Evolutionary conservation across 305 asterid genomes (phyloP).

Genomic region (Withania somnifera): DNA sequence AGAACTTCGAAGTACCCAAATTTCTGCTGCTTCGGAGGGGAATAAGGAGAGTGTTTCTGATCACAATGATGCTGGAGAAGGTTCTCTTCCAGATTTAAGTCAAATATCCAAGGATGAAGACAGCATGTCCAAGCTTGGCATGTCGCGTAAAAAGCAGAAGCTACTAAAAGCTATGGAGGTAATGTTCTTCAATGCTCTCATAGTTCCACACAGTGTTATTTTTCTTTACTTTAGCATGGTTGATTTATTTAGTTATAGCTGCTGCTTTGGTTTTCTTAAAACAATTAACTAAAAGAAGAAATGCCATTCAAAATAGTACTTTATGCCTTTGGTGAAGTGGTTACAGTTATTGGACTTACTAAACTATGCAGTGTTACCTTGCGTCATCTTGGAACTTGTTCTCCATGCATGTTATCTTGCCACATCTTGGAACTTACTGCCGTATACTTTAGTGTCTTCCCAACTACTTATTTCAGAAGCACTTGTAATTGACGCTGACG

Average conservation of each 20-base stretch:
- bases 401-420: background rate
- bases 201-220: background rate
- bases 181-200: background rate
- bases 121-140: conserved; percentile 32
- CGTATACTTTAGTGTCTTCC: background rate
- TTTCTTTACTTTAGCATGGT: background rate
- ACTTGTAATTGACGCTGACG: background rate
- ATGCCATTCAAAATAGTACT: background rate
- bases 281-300: background rate
- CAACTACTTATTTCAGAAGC: background rate
- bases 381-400: background rate
- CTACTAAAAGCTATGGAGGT: conserved; percentile 60
- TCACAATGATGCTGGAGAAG: conserved; percentile 27
- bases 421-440: background rate
- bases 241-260: background rate
- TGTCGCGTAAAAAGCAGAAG: conserved; percentile 56
- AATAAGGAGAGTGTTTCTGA: conserved; percentile 12
- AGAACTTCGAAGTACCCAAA: conserved; percentile 43
- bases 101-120: conserved; percentile 50
- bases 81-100: conserved; percentile 21
- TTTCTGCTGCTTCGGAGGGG: conserved; percentile 16
- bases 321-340: background rate
- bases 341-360: background rate
- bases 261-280: background rate
- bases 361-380: background rate